phyloP scores from a whole-genome alignment of 164 flowering plant genomes.

The Umbilicus rupestris region DNA sequence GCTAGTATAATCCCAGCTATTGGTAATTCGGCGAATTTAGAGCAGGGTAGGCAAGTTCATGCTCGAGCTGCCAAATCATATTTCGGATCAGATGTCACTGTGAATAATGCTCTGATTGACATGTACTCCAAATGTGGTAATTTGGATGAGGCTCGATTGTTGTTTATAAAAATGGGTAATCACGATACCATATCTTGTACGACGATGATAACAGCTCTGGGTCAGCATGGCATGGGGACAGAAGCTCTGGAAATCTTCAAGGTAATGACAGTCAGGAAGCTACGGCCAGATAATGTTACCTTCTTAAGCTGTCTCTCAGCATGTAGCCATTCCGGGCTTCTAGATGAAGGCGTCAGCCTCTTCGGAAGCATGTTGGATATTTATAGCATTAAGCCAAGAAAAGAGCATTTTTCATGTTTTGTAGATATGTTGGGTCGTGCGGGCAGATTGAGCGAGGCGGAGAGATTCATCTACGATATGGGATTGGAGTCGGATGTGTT shows the following conservation, averaged over 20 bases:
- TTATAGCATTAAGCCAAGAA: slow-evolving; percentile 12
- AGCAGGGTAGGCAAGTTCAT: slow-evolving; percentile 20
- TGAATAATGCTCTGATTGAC: slow-evolving; percentile 20
- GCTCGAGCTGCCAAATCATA: slow-evolving; percentile 16
- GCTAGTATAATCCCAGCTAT: slow-evolving; percentile 17
- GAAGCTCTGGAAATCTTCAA: slow-evolving; percentile 17
- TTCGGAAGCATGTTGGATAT: slow-evolving; percentile 14
- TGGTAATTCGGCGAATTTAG: slow-evolving; percentile 15
- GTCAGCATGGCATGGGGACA: slow-evolving; percentile 19
- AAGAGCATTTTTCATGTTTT: slow-evolving; percentile 20
- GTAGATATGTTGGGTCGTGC: slow-evolving; percentile 24
- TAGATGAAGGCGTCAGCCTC: slow-evolving; percentile 17
- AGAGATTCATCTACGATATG: slow-evolving; percentile 14
- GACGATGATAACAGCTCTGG: slow-evolving; percentile 18
- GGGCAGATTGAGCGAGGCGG: slow-evolving; percentile 20
- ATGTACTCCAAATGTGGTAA: slow-evolving; percentile 25
- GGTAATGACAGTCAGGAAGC: slow-evolving; percentile 8
- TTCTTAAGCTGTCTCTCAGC: slow-evolving; percentile 22
- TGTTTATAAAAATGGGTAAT: slow-evolving; percentile 14
- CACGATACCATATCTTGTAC: slow-evolving; percentile 19
- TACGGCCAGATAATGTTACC: slow-evolving; percentile 18
- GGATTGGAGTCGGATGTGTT: slow-evolving; percentile 13
- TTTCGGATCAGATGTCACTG: slow-evolving; percentile 11
- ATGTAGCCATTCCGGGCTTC: slow-evolving; percentile 22
- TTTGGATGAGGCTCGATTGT: slow-evolving; percentile 17